Evolutionary conservation across 352 stramenopile species (phyloP).

Genomic region (Pythium periplocum): DNA sequence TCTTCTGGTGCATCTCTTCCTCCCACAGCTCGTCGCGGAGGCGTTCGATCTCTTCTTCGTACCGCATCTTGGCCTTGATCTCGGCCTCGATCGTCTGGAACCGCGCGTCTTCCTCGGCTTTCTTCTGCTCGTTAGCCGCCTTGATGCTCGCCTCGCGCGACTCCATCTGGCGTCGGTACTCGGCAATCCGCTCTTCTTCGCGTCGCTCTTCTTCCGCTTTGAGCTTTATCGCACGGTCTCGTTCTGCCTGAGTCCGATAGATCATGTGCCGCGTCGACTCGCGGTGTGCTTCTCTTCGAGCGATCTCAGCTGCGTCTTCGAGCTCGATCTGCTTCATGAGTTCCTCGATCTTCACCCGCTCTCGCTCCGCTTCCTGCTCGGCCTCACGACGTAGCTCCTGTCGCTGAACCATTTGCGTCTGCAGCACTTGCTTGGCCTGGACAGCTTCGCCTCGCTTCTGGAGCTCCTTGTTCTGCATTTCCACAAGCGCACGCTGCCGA

Average conservation of each 20-base stretch:
- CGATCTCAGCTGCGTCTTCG: constrained; percentile 80
- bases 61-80: constrained; percentile 71
- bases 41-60: constrained; percentile 85
- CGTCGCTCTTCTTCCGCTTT: constrained; percentile 25
- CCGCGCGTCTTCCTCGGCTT: constrained; percentile 57
- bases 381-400: constrained; percentile 61
- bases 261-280: constrained; percentile 58
- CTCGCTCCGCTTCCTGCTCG: constrained; percentile 59
- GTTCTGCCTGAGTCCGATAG: constrained; percentile 36
- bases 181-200: constrained; percentile 42
- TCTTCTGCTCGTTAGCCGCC: constrained; percentile 68
- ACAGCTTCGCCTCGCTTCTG: constrained; percentile 60
- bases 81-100: constrained; percentile 81
- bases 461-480: constrained; percentile 57
- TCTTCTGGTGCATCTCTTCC: constrained; percentile 83
- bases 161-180: constrained; percentile 45
- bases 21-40: constrained; percentile 91
- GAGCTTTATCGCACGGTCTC: constrained; percentile 21
- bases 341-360: constrained; percentile 81
- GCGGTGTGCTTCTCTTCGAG: constrained; percentile 48
- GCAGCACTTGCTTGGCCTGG: constrained; percentile 59
- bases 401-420: constrained; percentile 64
- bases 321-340: constrained; percentile 83
- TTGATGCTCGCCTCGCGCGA: constrained; percentile 34
- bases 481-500: constrained; percentile 70